Evolutionary conservation across 2,329 filamentous ascomycete genomes (phyloP).

Genomic region (Mycogone perniciosa): DNA sequence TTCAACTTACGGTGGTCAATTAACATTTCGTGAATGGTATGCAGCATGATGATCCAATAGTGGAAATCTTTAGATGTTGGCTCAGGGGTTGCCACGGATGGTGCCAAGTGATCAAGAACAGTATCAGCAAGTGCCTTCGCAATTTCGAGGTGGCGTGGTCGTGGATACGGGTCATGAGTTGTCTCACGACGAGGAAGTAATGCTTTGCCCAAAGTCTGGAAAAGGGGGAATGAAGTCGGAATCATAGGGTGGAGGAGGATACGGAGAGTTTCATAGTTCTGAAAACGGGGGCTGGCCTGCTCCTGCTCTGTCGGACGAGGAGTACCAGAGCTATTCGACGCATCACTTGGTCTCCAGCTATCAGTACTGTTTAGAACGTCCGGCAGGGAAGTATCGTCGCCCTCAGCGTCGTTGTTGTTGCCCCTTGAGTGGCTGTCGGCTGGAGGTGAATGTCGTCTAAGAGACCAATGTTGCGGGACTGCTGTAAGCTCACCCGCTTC

Average conservation of each 20-base stretch:
- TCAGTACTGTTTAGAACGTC: slow-evolving; percentile 26
- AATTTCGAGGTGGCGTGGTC: slow-evolving; percentile 49
- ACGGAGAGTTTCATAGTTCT: slow-evolving; percentile 73
- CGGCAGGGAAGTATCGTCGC: slow-evolving; percentile 26
- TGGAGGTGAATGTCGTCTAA: slow-evolving; percentile 25
- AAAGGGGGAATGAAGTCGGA: slow-evolving; percentile 73
- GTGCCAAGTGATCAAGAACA: slow-evolving; percentile 59
- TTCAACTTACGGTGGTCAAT: slow-evolving; percentile 53
- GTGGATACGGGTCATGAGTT: slow-evolving; percentile 49
- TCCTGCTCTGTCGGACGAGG: slow-evolving; percentile 37
- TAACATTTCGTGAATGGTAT: slow-evolving; percentile 70
- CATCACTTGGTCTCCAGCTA: slow-evolving; percentile 21
- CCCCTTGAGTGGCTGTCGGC: slow-evolving; percentile 17
- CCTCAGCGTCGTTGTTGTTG: slow-evolving; percentile 19
- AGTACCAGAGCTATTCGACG: slow-evolving; percentile 18
- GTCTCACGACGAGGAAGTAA: slow-evolving; percentile 65
- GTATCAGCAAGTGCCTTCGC: slow-evolving; percentile 64
- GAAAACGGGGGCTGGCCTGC: slow-evolving; percentile 39
- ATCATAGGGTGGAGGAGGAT: slow-evolving; percentile 74
- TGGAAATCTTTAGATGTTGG: slow-evolving; percentile 60
- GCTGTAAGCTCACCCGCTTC: slow-evolving; percentile 68
- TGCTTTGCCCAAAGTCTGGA: slow-evolving; percentile 78
- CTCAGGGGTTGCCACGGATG: slow-evolving; percentile 36
- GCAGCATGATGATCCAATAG: slow-evolving; percentile 76
- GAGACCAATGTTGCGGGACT: slow-evolving; percentile 64